Conservation (phyloP, 495 filamentous ascomycete species). For the Tuber calosporum region DNA sequence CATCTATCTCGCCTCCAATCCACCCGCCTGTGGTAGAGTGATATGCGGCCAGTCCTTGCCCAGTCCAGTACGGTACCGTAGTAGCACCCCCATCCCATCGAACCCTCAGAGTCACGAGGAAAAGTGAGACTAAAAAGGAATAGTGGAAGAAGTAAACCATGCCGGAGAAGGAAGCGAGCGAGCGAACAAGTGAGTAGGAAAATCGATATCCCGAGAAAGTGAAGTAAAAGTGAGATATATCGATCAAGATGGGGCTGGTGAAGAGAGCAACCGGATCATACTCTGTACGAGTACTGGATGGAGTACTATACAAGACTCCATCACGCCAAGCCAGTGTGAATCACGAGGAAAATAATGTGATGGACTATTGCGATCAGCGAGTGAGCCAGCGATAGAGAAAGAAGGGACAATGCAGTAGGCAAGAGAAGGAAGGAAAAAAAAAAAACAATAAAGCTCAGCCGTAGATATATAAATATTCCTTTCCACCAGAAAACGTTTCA, state of each 20-base stretch:
- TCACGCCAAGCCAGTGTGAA: neutral
- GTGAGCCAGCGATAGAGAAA: neutral
- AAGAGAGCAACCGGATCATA: neutral
- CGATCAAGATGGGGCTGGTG: neutral
- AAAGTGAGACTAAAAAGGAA: neutral
- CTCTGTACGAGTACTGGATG: too few species aligned
- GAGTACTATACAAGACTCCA: too few species aligned
- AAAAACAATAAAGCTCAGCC: neutral
- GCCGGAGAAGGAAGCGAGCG: neutral
- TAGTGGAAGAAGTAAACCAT: neutral
- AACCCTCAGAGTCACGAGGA: neutral
- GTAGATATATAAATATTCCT: conserved; percentile 1
- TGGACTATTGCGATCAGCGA: neutral
- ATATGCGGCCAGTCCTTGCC: neutral
- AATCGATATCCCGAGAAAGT: conserved; percentile 5
- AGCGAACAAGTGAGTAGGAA: neutral
- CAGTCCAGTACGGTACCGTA: too few species aligned
- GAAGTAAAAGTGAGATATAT: conserved; percentile 1
- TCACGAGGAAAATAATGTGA: neutral
- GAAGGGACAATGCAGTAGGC: neutral
- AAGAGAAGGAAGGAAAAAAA: neutral
- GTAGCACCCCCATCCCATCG: too few species aligned
- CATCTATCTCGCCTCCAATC: neutral
- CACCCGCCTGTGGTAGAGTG: neutral
- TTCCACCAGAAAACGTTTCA: neutral